Evolutionary conservation across 768 basidiomycete species (phyloP), one percentile per base, ranked within the genome.

Genomic region (Tremella fuciformis): DNA sequence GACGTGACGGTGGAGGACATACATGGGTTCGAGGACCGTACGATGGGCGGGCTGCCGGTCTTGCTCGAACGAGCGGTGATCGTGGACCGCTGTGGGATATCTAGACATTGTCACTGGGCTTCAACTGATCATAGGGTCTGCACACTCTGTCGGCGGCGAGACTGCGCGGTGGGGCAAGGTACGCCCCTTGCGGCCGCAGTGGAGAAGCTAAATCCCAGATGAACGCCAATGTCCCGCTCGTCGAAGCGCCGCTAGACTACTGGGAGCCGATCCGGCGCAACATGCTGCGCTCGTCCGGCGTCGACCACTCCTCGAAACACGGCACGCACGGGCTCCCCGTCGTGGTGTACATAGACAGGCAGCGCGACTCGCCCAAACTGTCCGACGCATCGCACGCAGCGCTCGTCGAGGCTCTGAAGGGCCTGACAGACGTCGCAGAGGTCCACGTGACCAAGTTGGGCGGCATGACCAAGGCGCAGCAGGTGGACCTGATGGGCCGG

Each of bases 1-100:
- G 63, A 56, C 6, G 69, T 66, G 2, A 50, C 61, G 8, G 53
- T 76, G 15, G 72, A 76, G 47, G 74, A 76, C 54, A 55, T 60
- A 29, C 55, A 56, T 48, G 66, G 60, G 8, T 73, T 67, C 67
- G 56, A 63, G 11, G 66, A 68, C n/a, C 38, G 67, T 18, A 57
- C 55, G 16, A 51, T 50, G 2, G 58, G 59, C 19, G 72, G 70
- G 7, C 44, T 72, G 22, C 64, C 65, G 1, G 41, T 71, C 3
- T 49, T 74, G n/a, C 53, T 74, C 16, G 75, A 76, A 29, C 60
- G 63, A n/a, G 66, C 63, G 1, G 73, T 74, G 16, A 70, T 76
- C 24, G 58, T 76, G 13, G 75, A 76, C 57, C 63, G 75, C 53
- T 67, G 74, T 73, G 44, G 58, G 42, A 4, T 15, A 46, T 46